Percentiles rank a stretch among this genome's conserved stretches.
phyloP scores from a whole-genome alignment of 768 basidiomycete genomes.

The Amanita molliuscula region DNA sequence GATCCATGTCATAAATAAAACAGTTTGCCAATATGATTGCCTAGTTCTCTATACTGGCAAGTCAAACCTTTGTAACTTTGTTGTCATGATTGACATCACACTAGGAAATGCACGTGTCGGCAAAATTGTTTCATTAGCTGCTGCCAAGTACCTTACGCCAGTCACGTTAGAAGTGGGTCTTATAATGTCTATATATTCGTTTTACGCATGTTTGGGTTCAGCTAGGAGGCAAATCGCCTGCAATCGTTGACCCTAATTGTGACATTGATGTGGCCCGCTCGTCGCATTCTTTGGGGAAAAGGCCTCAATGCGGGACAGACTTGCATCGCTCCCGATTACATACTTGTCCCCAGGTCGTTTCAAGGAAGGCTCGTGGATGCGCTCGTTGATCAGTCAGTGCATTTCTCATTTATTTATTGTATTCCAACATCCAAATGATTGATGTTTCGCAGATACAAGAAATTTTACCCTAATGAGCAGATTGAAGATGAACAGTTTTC shows the following conservation, averaged over 20 bases:
- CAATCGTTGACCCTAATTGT: conserved; percentile 58
- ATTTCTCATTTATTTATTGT: not conserved
- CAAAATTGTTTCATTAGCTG: conserved; percentile 58
- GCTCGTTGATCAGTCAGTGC: conserved; percentile 29
- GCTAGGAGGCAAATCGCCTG: conserved; percentile 55
- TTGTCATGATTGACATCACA: not conserved
- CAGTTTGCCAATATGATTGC: not conserved
- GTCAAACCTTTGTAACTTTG: not conserved
- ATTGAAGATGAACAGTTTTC: conserved; percentile 31
- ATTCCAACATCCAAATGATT: not conserved
- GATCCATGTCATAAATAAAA: not conserved
- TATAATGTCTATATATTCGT: not conserved
- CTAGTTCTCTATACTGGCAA: conserved; percentile 58
- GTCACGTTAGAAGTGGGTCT: conserved; percentile 33
- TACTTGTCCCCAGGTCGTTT: conserved; percentile 34
- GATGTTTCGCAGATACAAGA: conserved; percentile 27
- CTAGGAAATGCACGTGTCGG: conserved; percentile 51
- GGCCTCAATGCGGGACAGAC: conserved; percentile 68
- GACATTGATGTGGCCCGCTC: conserved; percentile 58
- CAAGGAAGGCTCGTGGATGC: conserved; percentile 36
- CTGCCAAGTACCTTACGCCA: conserved; percentile 69
- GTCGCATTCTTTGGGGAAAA: conserved; percentile 79
- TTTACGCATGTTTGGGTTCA: not conserved
- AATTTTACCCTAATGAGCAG: conserved; percentile 47
- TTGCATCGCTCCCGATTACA: conserved; percentile 56